Evolutionary conservation across 306 rosid species (phyloP), one percentile per base, ranked within the genome.

Genomic region (Gastrolobium villosum): DNA sequence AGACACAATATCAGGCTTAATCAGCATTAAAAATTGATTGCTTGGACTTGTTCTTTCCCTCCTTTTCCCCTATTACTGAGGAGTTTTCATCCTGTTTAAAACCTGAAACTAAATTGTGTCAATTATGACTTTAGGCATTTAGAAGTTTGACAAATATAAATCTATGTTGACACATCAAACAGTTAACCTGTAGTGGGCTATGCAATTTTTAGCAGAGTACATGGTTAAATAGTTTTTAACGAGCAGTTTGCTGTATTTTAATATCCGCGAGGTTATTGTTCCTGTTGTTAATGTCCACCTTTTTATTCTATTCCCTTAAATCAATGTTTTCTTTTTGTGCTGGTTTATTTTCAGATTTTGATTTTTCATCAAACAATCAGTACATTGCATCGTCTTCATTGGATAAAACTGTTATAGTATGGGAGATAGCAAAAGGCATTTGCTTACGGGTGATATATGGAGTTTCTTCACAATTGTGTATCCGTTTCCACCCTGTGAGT

Each of bases 401-500:
- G 93, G 99, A 94, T 85, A 94, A 94, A 87, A 92, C 99, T 81
- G 93, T 94, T 75, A 89, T 95, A 86, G 95, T 94, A 37, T 94
- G 99, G 99, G 97, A 92, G 87, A 90, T 92, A 88, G 79, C 79
- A 28, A 90, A 77, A 86, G 97, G 99, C 59, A 82, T 88, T 80
- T 94, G 99, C 88, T 90, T 94, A 66, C 89, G 99, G 85, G 97
- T 94, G 87, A 92, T 92, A 86, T 94, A 94, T 86, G 97, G 99
- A 82, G 94, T 94, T 83, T 88, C 92, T 87, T 79, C 97, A 14
- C 99, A 94, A 76, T 45, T 86, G 82, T 94, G 99, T 75, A 92
- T 94, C 54, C 97, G 99, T 76, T 94, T 94, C 78, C 99, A 94
- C 86, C 97, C 99, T 86, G 99, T 94, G 84, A 92, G 99, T 90